Evolutionary conservation across 345 rosid species (phyloP), one percentile per base, ranked within the genome.

Genomic region (Odontarrhena argentea): DNA sequence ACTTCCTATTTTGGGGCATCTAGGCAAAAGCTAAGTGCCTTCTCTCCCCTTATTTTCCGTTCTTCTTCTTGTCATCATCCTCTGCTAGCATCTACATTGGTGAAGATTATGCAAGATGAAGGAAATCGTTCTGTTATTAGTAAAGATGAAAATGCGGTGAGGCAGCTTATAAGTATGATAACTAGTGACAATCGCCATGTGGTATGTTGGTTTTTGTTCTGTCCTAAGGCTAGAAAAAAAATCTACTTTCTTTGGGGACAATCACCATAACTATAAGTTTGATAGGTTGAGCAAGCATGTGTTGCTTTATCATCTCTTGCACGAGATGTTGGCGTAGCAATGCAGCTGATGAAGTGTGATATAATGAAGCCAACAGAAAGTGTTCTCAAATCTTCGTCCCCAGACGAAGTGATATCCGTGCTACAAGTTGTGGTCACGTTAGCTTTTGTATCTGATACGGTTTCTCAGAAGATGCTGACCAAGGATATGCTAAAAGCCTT

Each of bases 21-120:
- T 69, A 81, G 83, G 65, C 96, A 94, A 86, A 94, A 91, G 80
- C 82, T 94, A 15, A 94, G 99, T 77, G 96, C 97, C 57, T 94
- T 94, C 83, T 94, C 89, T 84, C 86, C 99, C 74, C 96, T 94
- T 58, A 82, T 94, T 80, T 94, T 94, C 74, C 96, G 97, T 58
- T 94, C 87, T 79, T 94, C 99, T 25, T 94, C 99, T 47, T 94
- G 99, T 68, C 97, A 94, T 75, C 99, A 94, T 77, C 96, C 96
- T 75, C 84, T 94, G 68, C 81, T 94, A 73, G 99, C 99, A 69
- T 91, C 97, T 75, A 87, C 99, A 13, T 69, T 94, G 81, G 97
- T 86, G 76, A 94, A 94, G 85, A 94, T 94, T 75, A 83, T 91
- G 87, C 91, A 94, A 84, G 97, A 94, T 75, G 84, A 84, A 72